Evolutionary conservation across 345 rosid genomes (phyloP).

Genomic region (Diplotaxis tenuifolia): DNA sequence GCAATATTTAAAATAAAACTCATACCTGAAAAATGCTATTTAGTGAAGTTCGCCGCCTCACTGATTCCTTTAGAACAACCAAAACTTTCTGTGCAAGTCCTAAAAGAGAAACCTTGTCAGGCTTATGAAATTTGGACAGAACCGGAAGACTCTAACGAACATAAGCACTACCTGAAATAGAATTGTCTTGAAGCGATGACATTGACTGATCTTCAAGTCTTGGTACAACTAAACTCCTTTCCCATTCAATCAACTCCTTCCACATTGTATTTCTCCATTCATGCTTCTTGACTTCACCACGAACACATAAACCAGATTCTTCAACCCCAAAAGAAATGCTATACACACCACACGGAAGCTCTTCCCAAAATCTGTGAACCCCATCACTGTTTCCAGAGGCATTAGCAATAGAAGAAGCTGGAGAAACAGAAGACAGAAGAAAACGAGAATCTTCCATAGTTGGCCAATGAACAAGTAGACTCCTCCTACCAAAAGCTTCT

Average conservation of each 20-base stretch:
- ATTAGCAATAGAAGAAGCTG: constrained; percentile 29
- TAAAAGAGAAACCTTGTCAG: constrained; percentile 39
- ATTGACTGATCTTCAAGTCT: constrained; percentile 37
- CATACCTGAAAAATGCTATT: constrained; percentile 59
- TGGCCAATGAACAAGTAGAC: constrained; percentile 93
- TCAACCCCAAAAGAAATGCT: constrained; percentile 50
- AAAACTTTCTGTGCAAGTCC: constrained; percentile 54
- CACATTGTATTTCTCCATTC: constrained; percentile 56
- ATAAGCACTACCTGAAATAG: constrained; percentile 23
- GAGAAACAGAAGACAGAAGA: constrained; percentile 72
- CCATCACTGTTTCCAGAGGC: constrained; percentile 37
- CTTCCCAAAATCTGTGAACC: constrained; percentile 63
- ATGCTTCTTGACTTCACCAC: constrained; percentile 59
- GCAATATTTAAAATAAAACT: neutral
- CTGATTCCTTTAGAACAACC: constrained; percentile 57
- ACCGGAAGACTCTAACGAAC: neutral
- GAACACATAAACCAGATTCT: constrained; percentile 31
- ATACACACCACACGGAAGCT: constrained; percentile 83
- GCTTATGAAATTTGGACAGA: neutral
- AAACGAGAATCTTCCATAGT: constrained; percentile 57
- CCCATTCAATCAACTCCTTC: constrained; percentile 67
- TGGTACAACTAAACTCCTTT: constrained; percentile 58
- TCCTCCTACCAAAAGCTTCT: constrained; percentile 86
- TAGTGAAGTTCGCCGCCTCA: constrained; percentile 56
- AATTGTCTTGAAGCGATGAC: constrained; percentile 37